Base-by-base conservation (phyloP, 768 basidiomycete genomes). In the Cyclocybe aegerita region DNA sequence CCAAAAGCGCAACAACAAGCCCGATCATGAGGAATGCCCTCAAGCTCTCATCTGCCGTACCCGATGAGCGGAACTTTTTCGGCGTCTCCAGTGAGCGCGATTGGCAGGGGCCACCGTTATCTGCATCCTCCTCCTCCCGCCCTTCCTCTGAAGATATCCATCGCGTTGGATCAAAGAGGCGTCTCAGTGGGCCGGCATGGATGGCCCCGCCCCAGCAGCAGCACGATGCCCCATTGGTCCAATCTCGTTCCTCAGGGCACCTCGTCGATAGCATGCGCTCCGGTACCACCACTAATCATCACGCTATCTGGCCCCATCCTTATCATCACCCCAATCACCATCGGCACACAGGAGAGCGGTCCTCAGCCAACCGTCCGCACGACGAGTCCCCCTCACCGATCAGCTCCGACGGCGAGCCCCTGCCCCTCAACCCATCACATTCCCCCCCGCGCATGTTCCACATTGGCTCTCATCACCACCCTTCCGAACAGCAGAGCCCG, bases 331-430 rank as follows among this genome's bases (percentile, higher is more conserved):
- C 72, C 15, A 69, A 71, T 50, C 69, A 68, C 49, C 69, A 61
- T 39, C 72, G 66, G 35, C 60, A 62, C 40, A 39, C 66, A 62
- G 37, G 64, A 67, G 49, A 58, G 57, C 33, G 56, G 53, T 50
- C 10, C 44, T 8, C 12, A 33, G 2, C 14, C 32, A 39, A 43
- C 37, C 52, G 53, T 11, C 50, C 46, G 17, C 78, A 75, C 50
- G 85, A 86, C 43, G 84, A 86, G 43, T 83, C 83, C 10, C 85
- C 85, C 0, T 87, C 85, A 0, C 85, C 85, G 39, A 76, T 81
- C 57, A 86, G 83, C 60, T 86, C 85, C 17, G 86, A 88, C 65
- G 83, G 83, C 12, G 76, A 77, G 53, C 73, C 70, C 67, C 59
- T 76, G 62, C 60, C 69, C 67, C 68, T 40, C 62, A 52, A 56